These are phyloP conservation scores for Solanum etuberosum DNA, from an alignment of 257 asterid genomes.

Conservation along the genomic window DNA sequence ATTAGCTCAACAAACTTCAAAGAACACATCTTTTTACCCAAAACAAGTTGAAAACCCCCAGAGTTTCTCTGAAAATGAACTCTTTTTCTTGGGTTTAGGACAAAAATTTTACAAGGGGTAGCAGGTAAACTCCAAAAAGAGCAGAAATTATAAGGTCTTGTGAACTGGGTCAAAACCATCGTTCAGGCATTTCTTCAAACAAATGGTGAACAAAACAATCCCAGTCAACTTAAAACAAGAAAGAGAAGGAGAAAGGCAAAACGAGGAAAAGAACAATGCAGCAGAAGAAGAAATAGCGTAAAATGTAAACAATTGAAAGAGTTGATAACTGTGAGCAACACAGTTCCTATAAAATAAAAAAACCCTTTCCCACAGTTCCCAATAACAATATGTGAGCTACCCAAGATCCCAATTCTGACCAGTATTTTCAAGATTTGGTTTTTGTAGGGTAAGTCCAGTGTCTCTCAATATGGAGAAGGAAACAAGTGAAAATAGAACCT, in stretches of 20 bases:
- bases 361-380: background rate
- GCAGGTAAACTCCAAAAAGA: conserved; percentile 12
- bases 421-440: background rate
- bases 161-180: conserved; percentile 34
- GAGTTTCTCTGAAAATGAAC: background rate
- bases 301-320: background rate
- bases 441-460: background rate
- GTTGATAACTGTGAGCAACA: background rate
- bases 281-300: conserved; percentile 2
- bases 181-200: conserved; percentile 81
- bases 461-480: background rate
- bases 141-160: conserved; percentile 6
- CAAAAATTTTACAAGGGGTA: conserved; percentile 1
- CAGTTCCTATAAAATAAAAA: background rate
- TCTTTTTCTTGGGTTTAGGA: conserved; percentile 7
- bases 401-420: background rate
- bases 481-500: background rate
- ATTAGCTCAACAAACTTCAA: conserved; percentile 18
- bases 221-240: background rate
- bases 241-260: background rate
- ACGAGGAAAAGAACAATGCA: conserved; percentile 16
- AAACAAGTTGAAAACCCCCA: background rate
- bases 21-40: background rate
- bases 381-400: background rate
- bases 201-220: background rate